Evolutionary conservation across 139 green algal species (phyloP), one percentile per base, ranked within the genome.

Genomic region (Coelastrella sp.): DNA sequence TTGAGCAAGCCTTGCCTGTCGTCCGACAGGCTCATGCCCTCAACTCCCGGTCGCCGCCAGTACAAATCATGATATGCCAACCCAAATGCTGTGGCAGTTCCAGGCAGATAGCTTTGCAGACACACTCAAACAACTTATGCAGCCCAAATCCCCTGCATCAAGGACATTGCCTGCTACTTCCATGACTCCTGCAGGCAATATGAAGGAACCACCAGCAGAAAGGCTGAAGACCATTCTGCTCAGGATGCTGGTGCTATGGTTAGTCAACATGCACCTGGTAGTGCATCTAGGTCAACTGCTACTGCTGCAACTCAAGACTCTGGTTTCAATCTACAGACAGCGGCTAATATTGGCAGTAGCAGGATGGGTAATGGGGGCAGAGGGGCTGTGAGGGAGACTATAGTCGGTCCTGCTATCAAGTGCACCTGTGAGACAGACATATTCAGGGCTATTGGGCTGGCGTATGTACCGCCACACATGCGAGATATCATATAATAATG

Each of bases 381-480:
- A n/a, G 38, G 27, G 9, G 38, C 27, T 4, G n/a, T 79, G 9
- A 48, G 40, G 34, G 50, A 67, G 59, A 64, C 40, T 0, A 41
- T 86, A 13, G 43, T 77, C 35, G 82, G 48, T 17, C 60, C 73
- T 25, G 21, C 63, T 23, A 38, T 88, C 8, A 30, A 57, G 23
- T 88, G 86, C 59, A 59, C 27, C 21, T 86, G 79, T 48, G 90
- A 93, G 83, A 90, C 83, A 0, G 80, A 92, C 34, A 89, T 93
- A 37, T 93, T 93, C 75, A 41, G 51, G 30, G 83, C 83, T 0
- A 5, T 93, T 41, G 90, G 90, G 0, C 62, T 93, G 85, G 43
- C 34, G 15, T 92, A 93, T 71, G 86, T 93, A 19, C 90, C 90
- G 4, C 86, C 88, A 3, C 83, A 88, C 32, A 86, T 93, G 90